Evolutionary conservation across 495 filamentous ascomycete genomes (phyloP), one percentile per base, ranked within the genome.

Genomic region (Aspergillus sparsus): DNA sequence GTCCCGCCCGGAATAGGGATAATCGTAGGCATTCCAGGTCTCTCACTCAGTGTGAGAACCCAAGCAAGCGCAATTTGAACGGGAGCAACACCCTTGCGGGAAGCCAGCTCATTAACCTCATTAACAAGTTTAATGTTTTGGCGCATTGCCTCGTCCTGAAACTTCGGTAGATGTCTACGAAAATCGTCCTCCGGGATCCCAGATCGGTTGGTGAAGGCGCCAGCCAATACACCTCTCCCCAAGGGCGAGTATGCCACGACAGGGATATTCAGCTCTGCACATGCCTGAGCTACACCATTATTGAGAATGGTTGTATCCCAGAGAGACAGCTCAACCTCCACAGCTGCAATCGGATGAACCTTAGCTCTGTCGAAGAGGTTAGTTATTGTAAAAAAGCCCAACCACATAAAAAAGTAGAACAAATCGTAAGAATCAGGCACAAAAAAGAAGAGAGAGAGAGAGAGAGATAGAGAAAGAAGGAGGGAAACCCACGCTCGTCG

Each of bases 1-100:
- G 78, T 81, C 27, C 73, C 84, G 12, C 92, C 92, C 1, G 91
- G 92, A 62, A 97, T 95, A 5, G 92, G 92, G 57, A 95, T 87
- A 64, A 96, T 88, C 5, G 78, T 81, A 11, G 86, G 84, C 69
- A 87, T 80, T 11, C 85, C 89, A 42, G 84, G 76, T 64, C 81
- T 77, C 34, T 73, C 74, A 47, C 83, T 81, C 56, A 86, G 68
- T 4, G 74, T 74, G 36, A 73, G 72, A 4, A 87, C 76, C 92
- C 93, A 97, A 18, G 75, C 82, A 55, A 97, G 75, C 10, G 91
- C 92, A 37, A 96, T 75, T 76, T 97, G 92, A 3, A 84, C 84
- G 0, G 87, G 78, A 10, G 87, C 90, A 62, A 83, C 83, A 11
- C 83, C 84, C 77, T 93, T 96, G 62, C 79, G 74, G 60, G 74